Percentiles rank a stretch among this genome's conserved stretches.
Conservation (phyloP, 1,284 basidiomycete species). For the Rhodotorula mucilaginosa region DNA sequence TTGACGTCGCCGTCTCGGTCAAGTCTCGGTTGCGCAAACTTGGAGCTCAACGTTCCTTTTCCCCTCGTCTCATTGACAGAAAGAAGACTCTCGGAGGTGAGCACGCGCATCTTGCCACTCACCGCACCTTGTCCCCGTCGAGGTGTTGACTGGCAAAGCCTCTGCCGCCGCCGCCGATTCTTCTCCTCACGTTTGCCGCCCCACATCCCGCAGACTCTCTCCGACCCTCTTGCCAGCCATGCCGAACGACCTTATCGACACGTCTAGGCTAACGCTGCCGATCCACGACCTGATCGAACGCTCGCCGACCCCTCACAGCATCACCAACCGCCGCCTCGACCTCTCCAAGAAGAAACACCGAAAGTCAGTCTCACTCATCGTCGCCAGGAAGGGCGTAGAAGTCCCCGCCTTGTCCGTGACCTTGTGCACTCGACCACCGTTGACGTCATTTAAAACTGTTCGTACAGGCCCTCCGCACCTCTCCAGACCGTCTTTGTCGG, state of each 20-base stretch:
- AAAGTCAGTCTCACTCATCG: conserved; percentile 1
- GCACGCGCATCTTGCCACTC: no score
- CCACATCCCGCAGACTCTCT: not conserved
- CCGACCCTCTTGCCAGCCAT: not conserved
- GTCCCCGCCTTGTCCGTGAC: no score
- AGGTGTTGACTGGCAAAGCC: no score
- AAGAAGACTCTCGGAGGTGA: no score
- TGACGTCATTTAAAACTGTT: not conserved
- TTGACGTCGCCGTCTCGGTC: no score
- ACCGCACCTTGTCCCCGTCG: no score
- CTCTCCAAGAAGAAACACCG: conserved; percentile 16
- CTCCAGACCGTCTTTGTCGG: conserved; percentile 14
- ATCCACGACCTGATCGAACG: conserved; percentile 12
- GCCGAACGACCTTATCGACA: not conserved
- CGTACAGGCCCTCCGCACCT: conserved; percentile 3
- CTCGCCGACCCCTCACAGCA: not conserved
- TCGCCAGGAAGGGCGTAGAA: not conserved
- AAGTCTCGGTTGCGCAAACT: no score
- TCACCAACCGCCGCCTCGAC: conserved; percentile 10
- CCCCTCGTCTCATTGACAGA: no score
- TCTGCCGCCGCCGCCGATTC: no score
- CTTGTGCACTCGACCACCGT: no score
- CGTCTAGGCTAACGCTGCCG: not conserved
- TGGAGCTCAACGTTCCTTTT: no score
- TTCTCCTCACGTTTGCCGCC: not conserved